Base-by-base conservation (phyloP, 768 basidiomycete species). In the Amanita phalloides region DNA sequence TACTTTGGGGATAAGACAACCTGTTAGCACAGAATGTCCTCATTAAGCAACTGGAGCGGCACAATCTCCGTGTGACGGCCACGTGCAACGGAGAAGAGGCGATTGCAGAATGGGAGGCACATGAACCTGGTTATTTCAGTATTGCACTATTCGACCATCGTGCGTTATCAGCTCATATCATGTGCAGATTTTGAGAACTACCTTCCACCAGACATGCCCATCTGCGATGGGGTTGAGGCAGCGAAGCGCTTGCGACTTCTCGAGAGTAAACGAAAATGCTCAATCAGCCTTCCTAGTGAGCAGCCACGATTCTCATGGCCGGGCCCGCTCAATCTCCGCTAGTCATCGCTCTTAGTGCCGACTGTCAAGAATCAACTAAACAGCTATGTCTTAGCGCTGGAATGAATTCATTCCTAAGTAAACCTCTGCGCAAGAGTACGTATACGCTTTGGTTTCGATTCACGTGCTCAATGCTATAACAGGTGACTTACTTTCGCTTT, bases 151-250 rank as follows among this genome's bases (percentile, higher is more conserved):
- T 88, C 57, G 85, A 88, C 57, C 84, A 88, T 61, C 85, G 84
- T 85, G 57, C 61, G 79, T 64, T 2, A 33, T 33, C 28, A 25
- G 26, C n/a, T 47, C 5, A 21, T 37, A 10, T 30, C 25, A 36
- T 45, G 9, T 23, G 11, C 35, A 13, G 33, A 52, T 32, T 37
- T 44, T 55, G 14, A 25, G 36, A 23, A 54, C 32, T 14, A 4
- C 38, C 7, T 32, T n/a, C 2, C 41, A 20, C 4, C 46, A 86
- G 84, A 87, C 58, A 87, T 87, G 85, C 85, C 85, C 2, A 70
- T 87, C 46, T 85, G 82, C 55, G 85, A 87, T 58, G 85, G 85
- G 5, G 83, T 87, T 4, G 84, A 86, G 57, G 85, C 85, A 6
- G 74, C 81, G 28, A 85, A 85, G 62, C 74, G 78, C 45, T 45